Base-by-base conservation (phyloP, 352 stramenopile species). In the Pythium aristosporum region DNA sequence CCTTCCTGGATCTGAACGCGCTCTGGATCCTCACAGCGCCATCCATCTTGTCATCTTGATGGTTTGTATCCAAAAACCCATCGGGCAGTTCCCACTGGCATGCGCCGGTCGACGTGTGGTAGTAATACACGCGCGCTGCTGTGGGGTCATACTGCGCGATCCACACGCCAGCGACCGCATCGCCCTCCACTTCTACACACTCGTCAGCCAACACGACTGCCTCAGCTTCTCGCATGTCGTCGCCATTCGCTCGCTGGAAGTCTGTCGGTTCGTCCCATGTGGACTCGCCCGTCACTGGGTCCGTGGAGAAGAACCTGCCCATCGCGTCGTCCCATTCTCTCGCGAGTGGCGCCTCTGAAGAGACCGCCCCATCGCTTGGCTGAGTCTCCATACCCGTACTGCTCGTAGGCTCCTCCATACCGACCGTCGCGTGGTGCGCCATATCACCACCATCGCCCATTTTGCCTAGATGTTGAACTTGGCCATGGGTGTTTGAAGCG, bases 21-120 rank as follows among this genome's bases (percentile, higher is more conserved):
- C 76, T 88, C 67, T 89, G 79, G 56, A 91, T 89, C 48, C 72
- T 77, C 23, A 86, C 73, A 3, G 61, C 76, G 20, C 74, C 65
- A 16, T 67, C 63, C 20, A 69, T 75, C 41, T 77, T 70, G 15
- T 69, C 66, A 49, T 85, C 73, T 13, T 57, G 61, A 10, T 64
- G 51, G 12, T 74, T 25, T 12, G 62, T 71, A 0, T 57, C 63
- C 15, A 75, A 63, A 42, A 87, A 83, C 28, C 73, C 68, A 0
- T 20, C 47, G 16, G 77, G 77, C 11, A 68, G 68, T 30, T 85
- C 75, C 75, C 78, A 88, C 49, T 82, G 76, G 3, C 67, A 67
- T 36, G 66, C 66, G 2, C 65, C 64, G 10, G 73, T 82, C 21
- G 62, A 49, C 10, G 63, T 63, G 55, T 87, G 77, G 69, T 88